phyloP scores from a whole-genome alignment of 2,329 filamentous ascomycete genomes.

The Leptographium wingfieldii region DNA sequence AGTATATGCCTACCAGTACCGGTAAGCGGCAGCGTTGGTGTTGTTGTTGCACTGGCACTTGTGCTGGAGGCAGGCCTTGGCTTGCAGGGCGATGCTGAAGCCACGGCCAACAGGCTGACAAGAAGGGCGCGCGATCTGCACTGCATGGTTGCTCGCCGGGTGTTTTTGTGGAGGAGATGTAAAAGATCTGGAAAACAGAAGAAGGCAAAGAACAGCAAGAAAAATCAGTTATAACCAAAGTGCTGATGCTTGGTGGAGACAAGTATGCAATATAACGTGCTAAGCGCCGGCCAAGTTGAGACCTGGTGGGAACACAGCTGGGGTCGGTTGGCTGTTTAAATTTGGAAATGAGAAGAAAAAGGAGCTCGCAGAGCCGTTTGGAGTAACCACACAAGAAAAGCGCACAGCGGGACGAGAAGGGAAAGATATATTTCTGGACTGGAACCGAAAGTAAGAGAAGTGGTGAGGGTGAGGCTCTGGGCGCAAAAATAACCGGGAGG shows the following conservation, averaged over 20 bases:
- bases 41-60: conserved; percentile 1
- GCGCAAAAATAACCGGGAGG: neutral
- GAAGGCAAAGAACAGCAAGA: neutral
- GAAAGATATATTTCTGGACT: neutral
- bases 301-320: neutral
- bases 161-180: neutral
- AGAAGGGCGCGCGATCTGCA: conserved; percentile 1
- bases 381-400: neutral
- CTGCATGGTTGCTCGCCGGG: neutral
- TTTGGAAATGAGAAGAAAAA: neutral
- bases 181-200: neutral
- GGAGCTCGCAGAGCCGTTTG: neutral
- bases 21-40: conserved; percentile 14
- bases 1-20: conserved; percentile 20
- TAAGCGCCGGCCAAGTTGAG: conserved; percentile 7
- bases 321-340: neutral
- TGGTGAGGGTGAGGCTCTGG: neutral
- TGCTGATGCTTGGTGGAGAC: neutral
- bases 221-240: neutral
- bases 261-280: neutral
- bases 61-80: conserved; percentile 2
- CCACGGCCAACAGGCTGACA: conserved; percentile 9
- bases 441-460: neutral
- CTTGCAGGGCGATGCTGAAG: conserved; percentile 11
- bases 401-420: neutral